These are phyloP conservation scores for Fabrea salina DNA, from an alignment of 169 alveolate species.

Conservation along the genomic window DNA sequence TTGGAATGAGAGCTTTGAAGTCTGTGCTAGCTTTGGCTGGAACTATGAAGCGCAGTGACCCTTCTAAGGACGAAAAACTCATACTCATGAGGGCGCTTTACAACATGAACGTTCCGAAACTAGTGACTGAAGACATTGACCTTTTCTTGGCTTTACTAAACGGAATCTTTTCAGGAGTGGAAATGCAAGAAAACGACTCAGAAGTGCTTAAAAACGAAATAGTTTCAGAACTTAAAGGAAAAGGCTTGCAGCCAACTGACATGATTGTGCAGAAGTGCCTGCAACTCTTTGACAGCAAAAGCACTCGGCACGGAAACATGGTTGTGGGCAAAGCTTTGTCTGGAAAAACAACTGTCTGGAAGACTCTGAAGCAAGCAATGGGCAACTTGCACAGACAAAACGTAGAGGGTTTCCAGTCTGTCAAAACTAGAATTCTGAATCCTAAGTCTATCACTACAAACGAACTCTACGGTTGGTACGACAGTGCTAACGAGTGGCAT, in stretches of 20 bases:
- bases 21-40: slow-evolving; percentile 74
- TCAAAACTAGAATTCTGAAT: slow-evolving; percentile 72
- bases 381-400: slow-evolving; percentile 51
- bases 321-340: slow-evolving; percentile 86
- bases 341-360: slow-evolving; percentile 78
- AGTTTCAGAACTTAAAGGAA: slow-evolving; percentile 33
- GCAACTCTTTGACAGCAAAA: slow-evolving; percentile 80
- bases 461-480: slow-evolving; percentile 82
- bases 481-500: slow-evolving; percentile 85
- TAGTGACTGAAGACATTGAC: slow-evolving; percentile 70
- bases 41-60: slow-evolving; percentile 58
- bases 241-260: slow-evolving; percentile 54
- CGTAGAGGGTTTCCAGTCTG: slow-evolving; percentile 22
- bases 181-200: slow-evolving; percentile 64
- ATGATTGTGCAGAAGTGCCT: slow-evolving; percentile 74
- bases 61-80: slow-evolving; percentile 58
- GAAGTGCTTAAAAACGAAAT: slow-evolving; percentile 63
- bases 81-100: slow-evolving; percentile 71
- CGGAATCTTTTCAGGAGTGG: slow-evolving; percentile 71
- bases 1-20: slow-evolving; percentile 80
- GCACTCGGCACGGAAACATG: slow-evolving; percentile 88
- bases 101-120: slow-evolving; percentile 72
- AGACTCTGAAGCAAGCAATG: slow-evolving; percentile 58
- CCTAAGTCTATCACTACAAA: slow-evolving; percentile 83
- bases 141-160: slow-evolving; percentile 58